Percentiles rank a stretch among this genome's conserved stretches.
Evolutionary conservation across 441 rosid species (phyloP).

Genomic region (Gossypium lobatum): DNA sequence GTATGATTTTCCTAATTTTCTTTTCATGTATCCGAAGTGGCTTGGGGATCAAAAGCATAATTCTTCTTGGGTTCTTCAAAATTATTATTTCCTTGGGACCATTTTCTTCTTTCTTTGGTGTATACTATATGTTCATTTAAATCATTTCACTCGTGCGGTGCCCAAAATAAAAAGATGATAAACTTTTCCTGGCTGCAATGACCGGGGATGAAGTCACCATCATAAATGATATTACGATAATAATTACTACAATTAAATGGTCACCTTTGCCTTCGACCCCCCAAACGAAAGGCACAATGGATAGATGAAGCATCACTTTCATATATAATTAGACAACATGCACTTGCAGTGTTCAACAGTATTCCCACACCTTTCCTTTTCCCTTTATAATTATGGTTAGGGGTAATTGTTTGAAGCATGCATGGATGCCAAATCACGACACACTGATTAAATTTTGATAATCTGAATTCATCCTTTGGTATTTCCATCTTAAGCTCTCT

Average conservation of each 20-base stretch:
- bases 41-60: no score
- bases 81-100: conserved; percentile 15
- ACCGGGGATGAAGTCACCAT: background rate
- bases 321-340: background rate
- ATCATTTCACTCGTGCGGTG: conserved; percentile 4
- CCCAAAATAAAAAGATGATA: background rate
- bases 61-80: conserved; percentile 20
- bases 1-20: no score
- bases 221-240: background rate
- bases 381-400: background rate
- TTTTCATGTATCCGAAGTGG: no score
- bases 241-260: background rate
- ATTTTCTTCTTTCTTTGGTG: background rate
- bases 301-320: background rate
- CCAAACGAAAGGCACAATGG: background rate
- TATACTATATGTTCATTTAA: background rate
- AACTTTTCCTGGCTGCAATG: background rate
- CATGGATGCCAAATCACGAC: no score
- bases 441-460: no score
- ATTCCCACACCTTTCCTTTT: background rate
- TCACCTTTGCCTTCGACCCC: background rate
- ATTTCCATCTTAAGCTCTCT: no score
- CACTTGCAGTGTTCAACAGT: background rate
- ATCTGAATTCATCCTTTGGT: no score
- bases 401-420: background rate